Percentiles rank a stretch among this genome's conserved stretches.
phyloP scores from a whole-genome alignment of 805 yeast genomes.

The Alloascoidea hylecoeti region DNA sequence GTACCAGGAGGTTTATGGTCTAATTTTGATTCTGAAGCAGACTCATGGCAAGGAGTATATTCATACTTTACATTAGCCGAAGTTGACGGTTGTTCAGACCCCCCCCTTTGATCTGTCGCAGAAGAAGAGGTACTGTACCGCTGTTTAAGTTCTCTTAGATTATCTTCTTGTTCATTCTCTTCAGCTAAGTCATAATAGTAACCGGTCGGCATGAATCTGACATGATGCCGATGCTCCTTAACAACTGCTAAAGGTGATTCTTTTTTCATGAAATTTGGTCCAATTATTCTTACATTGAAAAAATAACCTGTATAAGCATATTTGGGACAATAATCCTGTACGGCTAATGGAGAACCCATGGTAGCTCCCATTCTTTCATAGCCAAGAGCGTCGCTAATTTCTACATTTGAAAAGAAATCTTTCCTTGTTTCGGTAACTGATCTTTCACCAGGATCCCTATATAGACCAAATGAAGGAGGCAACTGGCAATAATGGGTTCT shows the following conservation, averaged over 20 bases:
- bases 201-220: background rate
- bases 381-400: background rate
- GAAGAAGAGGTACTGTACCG: background rate
- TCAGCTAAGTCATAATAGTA: background rate
- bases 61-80: background rate
- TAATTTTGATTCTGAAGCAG: background rate
- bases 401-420: background rate
- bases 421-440: background rate
- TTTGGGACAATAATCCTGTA: background rate
- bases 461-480: background rate
- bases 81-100: background rate
- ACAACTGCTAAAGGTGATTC: background rate
- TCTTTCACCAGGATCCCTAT: background rate
- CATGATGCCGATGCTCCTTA: background rate
- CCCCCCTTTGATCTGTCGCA: background rate
- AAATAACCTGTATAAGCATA: background rate
- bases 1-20: background rate
- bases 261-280: background rate
- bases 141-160: background rate
- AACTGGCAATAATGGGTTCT: constrained; percentile 1
- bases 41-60: too few species aligned
- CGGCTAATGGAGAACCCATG: background rate
- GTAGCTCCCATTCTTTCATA: background rate
- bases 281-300: background rate
- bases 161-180: background rate